Conservation (phyloP, 2,329 filamentous ascomycete genomes). For the Fusarium clavum region DNA sequence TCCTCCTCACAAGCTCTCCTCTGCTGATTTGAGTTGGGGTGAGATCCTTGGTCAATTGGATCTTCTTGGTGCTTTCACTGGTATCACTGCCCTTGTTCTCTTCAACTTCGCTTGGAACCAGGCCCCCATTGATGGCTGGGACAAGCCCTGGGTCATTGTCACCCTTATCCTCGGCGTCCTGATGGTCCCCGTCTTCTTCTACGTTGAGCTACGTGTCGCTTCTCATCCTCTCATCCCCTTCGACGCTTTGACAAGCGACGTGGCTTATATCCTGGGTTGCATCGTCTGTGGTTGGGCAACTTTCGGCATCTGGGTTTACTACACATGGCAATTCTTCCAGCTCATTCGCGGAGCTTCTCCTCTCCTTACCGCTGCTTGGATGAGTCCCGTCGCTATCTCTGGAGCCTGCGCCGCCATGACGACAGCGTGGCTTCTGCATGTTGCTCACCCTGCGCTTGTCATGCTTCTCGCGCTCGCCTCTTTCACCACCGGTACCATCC, state of each 20-base stretch:
- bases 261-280: slow-evolving; percentile 67
- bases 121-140: slow-evolving; percentile 69
- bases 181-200: slow-evolving; percentile 66
- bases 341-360: slow-evolving; percentile 56
- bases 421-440: slow-evolving; percentile 56
- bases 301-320: slow-evolving; percentile 67
- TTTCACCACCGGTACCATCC: slow-evolving; percentile 57
- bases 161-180: slow-evolving; percentile 68
- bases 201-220: slow-evolving; percentile 63
- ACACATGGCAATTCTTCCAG: slow-evolving; percentile 63
- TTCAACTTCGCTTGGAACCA: slow-evolving; percentile 78
- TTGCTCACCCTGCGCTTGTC: slow-evolving; percentile 50
- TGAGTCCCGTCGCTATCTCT: slow-evolving; percentile 57
- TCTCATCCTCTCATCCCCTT: slow-evolving; percentile 69
- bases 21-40: slow-evolving; percentile 6
- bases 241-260: slow-evolving; percentile 56
- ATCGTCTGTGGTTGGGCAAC: slow-evolving; percentile 65
- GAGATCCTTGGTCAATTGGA: slow-evolving; percentile 52
- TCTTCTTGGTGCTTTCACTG: slow-evolving; percentile 55
- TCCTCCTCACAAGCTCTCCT: slow-evolving; percentile 36
- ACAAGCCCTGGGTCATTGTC: slow-evolving; percentile 65
- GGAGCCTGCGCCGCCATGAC: slow-evolving; percentile 60
- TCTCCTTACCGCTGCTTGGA: slow-evolving; percentile 58
- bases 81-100: slow-evolving; percentile 67
- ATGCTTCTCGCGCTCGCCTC: slow-evolving; percentile 59